Conservation (phyloP, 2,329 filamentous ascomycete species). For the Paraphaeosphaeria minitans region DNA sequence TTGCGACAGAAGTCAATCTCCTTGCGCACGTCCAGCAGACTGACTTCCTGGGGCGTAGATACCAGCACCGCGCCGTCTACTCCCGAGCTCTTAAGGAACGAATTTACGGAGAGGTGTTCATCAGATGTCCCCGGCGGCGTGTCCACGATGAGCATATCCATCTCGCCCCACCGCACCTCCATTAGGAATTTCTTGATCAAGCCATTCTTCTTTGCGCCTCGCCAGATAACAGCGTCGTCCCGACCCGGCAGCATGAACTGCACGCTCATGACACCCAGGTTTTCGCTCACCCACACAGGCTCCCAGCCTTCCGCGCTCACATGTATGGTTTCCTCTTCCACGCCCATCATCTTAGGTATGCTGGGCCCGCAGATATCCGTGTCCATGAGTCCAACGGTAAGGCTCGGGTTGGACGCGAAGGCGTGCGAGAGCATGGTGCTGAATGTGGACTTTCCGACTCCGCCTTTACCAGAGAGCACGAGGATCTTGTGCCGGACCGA, state of each 20-base stretch:
- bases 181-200: slow-evolving; percentile 97
- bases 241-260: slow-evolving; percentile 96
- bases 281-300: slow-evolving; percentile 94
- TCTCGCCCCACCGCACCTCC: slow-evolving; percentile 95
- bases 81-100: slow-evolving; percentile 85
- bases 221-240: slow-evolving; percentile 96
- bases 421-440: slow-evolving; percentile 86
- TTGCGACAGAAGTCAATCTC: slow-evolving; percentile 98
- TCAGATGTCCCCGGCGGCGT: slow-evolving; percentile 95
- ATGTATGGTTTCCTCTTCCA: slow-evolving; percentile 91
- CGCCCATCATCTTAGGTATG: slow-evolving; percentile 99
- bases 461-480: slow-evolving; percentile 91
- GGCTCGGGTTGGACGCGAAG: slow-evolving; percentile 79
- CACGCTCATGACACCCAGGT: slow-evolving; percentile 93
- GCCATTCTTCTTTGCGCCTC: slow-evolving; percentile 97
- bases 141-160: slow-evolving; percentile 92
- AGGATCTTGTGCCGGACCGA: slow-evolving; percentile 90
- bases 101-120: slow-evolving; percentile 93
- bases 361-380: slow-evolving; percentile 96
- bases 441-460: slow-evolving; percentile 95
- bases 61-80: slow-evolving; percentile 93
- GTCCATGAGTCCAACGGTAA: slow-evolving; percentile 92
- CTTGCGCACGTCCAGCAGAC: slow-evolving; percentile 89
- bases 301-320: slow-evolving; percentile 88
- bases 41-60: slow-evolving; percentile 93